Percentiles rank a stretch among this genome's conserved stretches.
These are phyloP conservation scores for Boechera divaricarpa DNA, from an alignment of 345 rosid genomes.

Conservation along the genomic window DNA sequence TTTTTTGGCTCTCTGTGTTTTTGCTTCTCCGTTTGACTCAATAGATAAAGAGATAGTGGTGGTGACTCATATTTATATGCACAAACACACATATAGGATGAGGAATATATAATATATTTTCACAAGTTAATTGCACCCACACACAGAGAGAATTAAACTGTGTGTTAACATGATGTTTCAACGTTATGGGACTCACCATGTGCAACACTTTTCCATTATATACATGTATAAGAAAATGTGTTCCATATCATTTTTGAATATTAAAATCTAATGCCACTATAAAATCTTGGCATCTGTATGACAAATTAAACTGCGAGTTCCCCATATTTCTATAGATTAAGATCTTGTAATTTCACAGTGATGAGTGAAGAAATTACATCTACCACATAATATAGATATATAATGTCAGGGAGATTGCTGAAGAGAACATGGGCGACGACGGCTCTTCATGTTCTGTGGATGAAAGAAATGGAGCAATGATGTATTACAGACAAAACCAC, in stretches of 20 bases:
- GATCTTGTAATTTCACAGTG: slow-evolving; percentile 9
- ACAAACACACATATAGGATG: slow-evolving; percentile 11
- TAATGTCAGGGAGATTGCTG: slow-evolving; percentile 32
- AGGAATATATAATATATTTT: slow-evolving; percentile 20
- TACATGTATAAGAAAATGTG: background rate
- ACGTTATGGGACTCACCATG: slow-evolving; percentile 47
- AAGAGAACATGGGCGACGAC: slow-evolving; percentile 44
- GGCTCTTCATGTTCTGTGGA: slow-evolving; percentile 48
- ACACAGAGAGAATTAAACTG: slow-evolving; percentile 18
- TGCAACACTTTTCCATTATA: slow-evolving; percentile 20
- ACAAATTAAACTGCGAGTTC: slow-evolving; percentile 31
- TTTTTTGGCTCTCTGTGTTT: background rate
- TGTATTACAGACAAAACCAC: slow-evolving; percentile 45
- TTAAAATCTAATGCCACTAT: background rate
- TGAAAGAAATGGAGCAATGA: slow-evolving; percentile 38
- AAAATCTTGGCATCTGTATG: slow-evolving; percentile 24
- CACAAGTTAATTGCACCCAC: slow-evolving; percentile 30
- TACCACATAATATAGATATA: slow-evolving; percentile 28
- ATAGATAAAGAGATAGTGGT: slow-evolving; percentile 29
- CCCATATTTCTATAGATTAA: slow-evolving; percentile 27
- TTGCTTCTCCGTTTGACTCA: background rate
- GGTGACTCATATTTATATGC: slow-evolving; percentile 40
- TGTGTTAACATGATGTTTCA: slow-evolving; percentile 12
- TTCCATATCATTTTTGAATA: background rate
- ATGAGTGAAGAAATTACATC: slow-evolving; percentile 13